Conservation (phyloP, 2,329 filamentous ascomycete species). For the Domatiomyces globalis region DNA sequence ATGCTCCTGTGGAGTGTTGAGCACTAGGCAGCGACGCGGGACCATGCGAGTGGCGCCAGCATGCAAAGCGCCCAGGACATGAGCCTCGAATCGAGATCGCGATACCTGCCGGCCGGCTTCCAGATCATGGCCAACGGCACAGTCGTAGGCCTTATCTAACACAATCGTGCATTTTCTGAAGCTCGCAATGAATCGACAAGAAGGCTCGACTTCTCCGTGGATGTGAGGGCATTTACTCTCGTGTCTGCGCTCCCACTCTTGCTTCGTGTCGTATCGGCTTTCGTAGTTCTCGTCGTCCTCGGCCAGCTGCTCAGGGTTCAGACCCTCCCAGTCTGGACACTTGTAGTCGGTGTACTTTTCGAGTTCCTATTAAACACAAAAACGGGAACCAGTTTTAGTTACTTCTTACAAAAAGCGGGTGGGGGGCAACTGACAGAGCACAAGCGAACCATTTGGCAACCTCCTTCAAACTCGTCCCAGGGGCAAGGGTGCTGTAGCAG, state of each 20-base stretch:
- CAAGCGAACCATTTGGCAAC: neutral
- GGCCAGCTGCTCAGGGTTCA: neutral
- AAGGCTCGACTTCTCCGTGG: neutral
- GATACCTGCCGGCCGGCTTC: neutral
- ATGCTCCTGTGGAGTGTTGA: neutral
- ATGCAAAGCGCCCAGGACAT: neutral
- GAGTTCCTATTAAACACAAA: neutral
- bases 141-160: neutral
- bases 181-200: neutral
- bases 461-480: neutral
- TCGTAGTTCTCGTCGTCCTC: neutral
- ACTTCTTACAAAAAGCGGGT: no score
- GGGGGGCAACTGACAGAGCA: neutral
- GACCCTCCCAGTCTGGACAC: neutral
- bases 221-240: neutral
- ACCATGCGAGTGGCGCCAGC: neutral
- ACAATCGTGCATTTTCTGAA: neutral
- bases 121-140: neutral
- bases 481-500: neutral
- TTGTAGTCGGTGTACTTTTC: neutral
- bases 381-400: neutral
- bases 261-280: neutral
- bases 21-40: neutral
- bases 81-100: neutral
- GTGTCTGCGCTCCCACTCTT: neutral